phyloP scores from a whole-genome alignment of 208 protist species.

The Acanthamoeba culbertsoni region DNA sequence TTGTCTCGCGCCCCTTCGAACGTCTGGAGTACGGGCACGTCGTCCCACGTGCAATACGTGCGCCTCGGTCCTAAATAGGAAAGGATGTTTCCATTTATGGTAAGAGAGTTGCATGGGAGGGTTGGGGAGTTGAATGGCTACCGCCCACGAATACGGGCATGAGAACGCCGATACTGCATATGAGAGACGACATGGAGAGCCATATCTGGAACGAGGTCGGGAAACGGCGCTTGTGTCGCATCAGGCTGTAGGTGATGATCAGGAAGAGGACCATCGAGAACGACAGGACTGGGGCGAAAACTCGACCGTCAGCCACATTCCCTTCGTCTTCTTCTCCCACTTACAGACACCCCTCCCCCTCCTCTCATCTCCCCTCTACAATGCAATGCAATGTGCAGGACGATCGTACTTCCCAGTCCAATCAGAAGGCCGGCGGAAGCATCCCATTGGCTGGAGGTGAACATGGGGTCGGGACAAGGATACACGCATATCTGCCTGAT shows the following conservation, averaged over 20 bases:
- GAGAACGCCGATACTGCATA: not conserved
- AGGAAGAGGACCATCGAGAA: not conserved
- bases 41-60: not conserved
- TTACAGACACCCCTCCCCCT: too few relatives aligned
- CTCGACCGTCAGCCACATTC: too few relatives aligned
- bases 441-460: not conserved
- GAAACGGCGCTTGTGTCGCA: conserved; percentile 21
- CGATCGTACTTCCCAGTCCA: not conserved
- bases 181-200: not conserved
- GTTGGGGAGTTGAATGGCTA: not conserved
- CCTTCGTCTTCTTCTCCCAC: too few relatives aligned
- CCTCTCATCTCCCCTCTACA: too few relatives aligned
- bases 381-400: not conserved
- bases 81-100: not conserved
- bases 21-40: not conserved
- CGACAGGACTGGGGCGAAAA: not conserved
- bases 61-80: not conserved
- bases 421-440: not conserved
- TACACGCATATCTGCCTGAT: not conserved
- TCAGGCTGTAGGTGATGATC: conserved; percentile 33
- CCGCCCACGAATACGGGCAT: not conserved
- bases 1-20: conserved; percentile 16
- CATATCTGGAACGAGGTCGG: conserved; percentile 6
- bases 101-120: not conserved
- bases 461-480: conserved; percentile 1